Conservation (phyloP, 768 basidiomycete genomes). For the Lactarius hengduanensis region DNA sequence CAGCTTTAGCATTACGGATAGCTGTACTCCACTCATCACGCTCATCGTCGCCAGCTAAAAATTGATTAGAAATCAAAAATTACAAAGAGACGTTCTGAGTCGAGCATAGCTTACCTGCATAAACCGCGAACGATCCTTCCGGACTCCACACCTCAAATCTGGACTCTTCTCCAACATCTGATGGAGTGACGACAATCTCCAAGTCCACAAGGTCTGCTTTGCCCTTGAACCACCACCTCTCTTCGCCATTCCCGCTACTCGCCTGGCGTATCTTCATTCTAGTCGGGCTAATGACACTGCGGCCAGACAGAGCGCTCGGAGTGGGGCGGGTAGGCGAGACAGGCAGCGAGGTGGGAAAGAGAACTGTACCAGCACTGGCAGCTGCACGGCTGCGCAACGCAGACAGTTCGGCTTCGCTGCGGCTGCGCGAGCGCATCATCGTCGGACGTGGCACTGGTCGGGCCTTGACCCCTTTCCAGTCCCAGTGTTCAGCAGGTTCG, state of each 20-base stretch:
- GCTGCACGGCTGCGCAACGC: slow-evolving; percentile 25
- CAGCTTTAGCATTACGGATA: slow-evolving; percentile 67
- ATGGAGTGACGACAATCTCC: slow-evolving; percentile 61
- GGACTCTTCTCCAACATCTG: slow-evolving; percentile 51
- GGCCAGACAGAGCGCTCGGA: slow-evolving; percentile 22
- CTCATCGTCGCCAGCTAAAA: slow-evolving; percentile 52
- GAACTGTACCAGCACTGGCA: not conserved
- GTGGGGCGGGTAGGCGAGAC: slow-evolving; percentile 6
- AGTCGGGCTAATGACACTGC: slow-evolving; percentile 31
- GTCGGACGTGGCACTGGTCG: slow-evolving; percentile 31
- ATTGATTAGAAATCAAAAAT: not conserved
- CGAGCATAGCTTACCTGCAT: slow-evolving; percentile 50
- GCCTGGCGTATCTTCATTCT: slow-evolving; percentile 35
- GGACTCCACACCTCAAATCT: slow-evolving; percentile 76
- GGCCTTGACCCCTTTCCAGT: slow-evolving; percentile 28
- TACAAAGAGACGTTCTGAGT: too few species aligned
- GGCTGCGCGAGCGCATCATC: slow-evolving; percentile 50
- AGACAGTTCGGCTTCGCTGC: slow-evolving; percentile 58
- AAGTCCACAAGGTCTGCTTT: slow-evolving; percentile 67
- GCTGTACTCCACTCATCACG: slow-evolving; percentile 64
- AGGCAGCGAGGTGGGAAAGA: slow-evolving; percentile 9
- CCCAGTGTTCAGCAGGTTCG: slow-evolving; percentile 28
- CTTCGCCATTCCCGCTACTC: slow-evolving; percentile 46
- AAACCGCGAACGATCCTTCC: slow-evolving; percentile 71
- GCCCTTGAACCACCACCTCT: slow-evolving; percentile 74